Base-by-base conservation (phyloP, 371 early-diverging fungal species). In the Choanephora cucurbitarum region DNA sequence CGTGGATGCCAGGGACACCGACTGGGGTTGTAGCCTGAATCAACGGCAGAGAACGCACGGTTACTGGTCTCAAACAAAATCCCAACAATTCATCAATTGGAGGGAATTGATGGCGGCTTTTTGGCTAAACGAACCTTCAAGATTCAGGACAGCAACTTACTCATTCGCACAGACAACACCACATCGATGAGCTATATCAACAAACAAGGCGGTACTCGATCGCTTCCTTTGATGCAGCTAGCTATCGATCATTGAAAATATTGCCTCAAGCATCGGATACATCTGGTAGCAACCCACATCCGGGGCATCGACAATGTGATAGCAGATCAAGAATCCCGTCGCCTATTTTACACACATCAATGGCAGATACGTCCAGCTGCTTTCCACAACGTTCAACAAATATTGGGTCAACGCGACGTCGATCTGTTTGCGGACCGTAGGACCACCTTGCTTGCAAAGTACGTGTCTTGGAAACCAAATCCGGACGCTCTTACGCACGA, bases 361-460 rank as follows among this genome's bases (percentile, higher is more conserved):
- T 67, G 60, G 54, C 14, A 6, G 22, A 32, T 62, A 15, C 7
- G 8, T 1, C 57, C 49, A 1, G 11, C 9, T 0, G 34, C 32
- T 15, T 62, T 67, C 47, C 49, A 49, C 15, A 19, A 42, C 2
- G 22, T 67, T 17, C 51, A 62, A 5, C 46, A 44, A 2, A n/a
- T 5, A 0, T 58, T 47, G 54, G 69, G 19, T 55, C 49, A 55
- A 17, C 14, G 41, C 57, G 37, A 48, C 34, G 47, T 62, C 52
- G 57, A 64, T 54, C 55, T 64, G 5, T 69, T 62, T 51, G 69
- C 69, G 1, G 69, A 61, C 44, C 33, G 69, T 11, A 59, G 7
- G 37, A 37, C 37, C 37, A 37, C 9, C 9, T 14, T 37, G 37
- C 46, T 5, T 49, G 53, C 49, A 28, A 41, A 18, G 34, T 66